Conservation (phyloP, 257 asterid species). For the Nicotiana otophora region DNA sequence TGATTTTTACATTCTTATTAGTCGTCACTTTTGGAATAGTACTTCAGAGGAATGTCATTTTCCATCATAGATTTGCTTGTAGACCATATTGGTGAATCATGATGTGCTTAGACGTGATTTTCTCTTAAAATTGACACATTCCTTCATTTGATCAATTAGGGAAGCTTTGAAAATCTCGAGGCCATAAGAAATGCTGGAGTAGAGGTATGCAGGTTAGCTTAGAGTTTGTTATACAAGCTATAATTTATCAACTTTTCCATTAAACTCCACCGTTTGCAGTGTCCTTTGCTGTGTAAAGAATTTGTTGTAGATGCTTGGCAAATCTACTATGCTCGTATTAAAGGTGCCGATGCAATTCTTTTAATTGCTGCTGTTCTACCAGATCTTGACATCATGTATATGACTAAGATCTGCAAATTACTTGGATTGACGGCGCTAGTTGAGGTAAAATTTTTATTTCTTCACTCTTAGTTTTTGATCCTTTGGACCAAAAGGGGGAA, state of each 20-base stretch:
- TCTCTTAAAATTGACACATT: background rate
- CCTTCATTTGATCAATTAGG: slow-evolving; percentile 29
- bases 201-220: slow-evolving; percentile 34
- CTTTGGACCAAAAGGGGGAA: background rate
- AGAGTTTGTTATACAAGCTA: background rate
- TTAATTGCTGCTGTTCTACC: slow-evolving; percentile 82
- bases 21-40: too few relatives aligned
- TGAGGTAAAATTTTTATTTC: slow-evolving; percentile 48
- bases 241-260: background rate
- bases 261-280: slow-evolving; percentile 37
- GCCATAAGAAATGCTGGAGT: slow-evolving; percentile 69
- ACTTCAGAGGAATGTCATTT: too few relatives aligned
- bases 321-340: slow-evolving; percentile 70
- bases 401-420: slow-evolving; percentile 82
- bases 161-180: slow-evolving; percentile 83
- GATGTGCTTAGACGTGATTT: background rate
- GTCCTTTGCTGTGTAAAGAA: slow-evolving; percentile 90
- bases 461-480: background rate
- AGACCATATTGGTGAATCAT: background rate
- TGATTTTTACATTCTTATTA: too few relatives aligned
- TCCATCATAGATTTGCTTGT: background rate
- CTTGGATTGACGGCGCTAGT: slow-evolving; percentile 68
- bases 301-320: slow-evolving; percentile 88
- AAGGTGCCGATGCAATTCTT: slow-evolving; percentile 91
- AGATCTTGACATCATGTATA: slow-evolving; percentile 75